Conservation (phyloP, 208 protist species). For the Novymonas esmeraldas region DNA sequence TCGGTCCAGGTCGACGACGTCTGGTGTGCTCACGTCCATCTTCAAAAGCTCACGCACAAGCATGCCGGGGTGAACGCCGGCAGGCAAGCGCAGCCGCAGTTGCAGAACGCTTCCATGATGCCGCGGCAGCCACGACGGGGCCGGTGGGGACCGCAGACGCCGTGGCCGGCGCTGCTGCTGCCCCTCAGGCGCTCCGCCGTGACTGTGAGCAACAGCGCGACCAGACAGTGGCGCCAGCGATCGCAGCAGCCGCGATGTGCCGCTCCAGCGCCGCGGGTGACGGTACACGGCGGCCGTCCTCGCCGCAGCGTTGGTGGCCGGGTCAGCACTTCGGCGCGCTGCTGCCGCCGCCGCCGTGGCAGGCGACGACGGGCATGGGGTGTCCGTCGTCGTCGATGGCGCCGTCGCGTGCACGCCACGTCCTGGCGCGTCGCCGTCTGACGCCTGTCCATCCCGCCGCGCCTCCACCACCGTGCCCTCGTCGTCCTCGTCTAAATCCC, state of each 20-base stretch:
- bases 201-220: background rate
- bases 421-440: too few relatives aligned
- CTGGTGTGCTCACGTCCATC: constrained; percentile 80
- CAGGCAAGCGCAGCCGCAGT: constrained; percentile 61
- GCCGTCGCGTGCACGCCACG: background rate
- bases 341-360: background rate
- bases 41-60: constrained; percentile 85
- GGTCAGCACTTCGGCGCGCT: background rate
- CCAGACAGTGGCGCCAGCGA: background rate
- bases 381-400: background rate
- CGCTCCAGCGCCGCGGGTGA: constrained; percentile 20
- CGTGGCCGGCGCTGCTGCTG: background rate
- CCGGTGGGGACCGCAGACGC: constrained; percentile 34
- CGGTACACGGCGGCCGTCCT: constrained; percentile 20
- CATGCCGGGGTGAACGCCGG: constrained; percentile 76
- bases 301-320: constrained; percentile 10
- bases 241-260: constrained; percentile 18
- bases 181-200: background rate
- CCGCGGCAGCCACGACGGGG: constrained; percentile 78
- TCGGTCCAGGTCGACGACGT: constrained; percentile 76
- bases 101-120: constrained; percentile 64
- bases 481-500: background rate
- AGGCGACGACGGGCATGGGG: background rate
- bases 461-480: background rate
- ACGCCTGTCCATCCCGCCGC: background rate